Evolutionary conservation across 352 stramenopile species (phyloP).

Genomic region (Aphanomyces stellatus): DNA sequence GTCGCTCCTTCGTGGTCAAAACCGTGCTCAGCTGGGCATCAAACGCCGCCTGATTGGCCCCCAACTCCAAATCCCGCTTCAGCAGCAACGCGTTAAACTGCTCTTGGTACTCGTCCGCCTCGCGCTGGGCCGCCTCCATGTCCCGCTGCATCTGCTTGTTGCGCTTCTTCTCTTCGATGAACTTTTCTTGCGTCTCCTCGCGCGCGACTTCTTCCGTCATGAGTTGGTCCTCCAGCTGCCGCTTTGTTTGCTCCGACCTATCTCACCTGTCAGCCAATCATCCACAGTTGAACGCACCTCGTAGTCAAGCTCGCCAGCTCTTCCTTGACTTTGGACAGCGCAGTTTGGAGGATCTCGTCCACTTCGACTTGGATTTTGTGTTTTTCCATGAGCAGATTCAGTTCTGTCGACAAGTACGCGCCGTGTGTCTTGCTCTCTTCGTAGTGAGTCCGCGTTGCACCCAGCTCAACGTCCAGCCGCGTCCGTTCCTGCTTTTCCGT

Average conservation of each 20-base stretch:
- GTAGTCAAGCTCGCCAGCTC: neutral
- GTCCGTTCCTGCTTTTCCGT: neutral
- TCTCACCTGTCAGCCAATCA: too few species aligned
- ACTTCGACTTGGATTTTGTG: conserved; percentile 1
- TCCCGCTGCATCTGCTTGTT: conserved; percentile 50
- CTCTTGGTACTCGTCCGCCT: neutral
- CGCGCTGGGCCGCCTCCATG: conserved; percentile 29
- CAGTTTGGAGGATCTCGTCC: neutral
- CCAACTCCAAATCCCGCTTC: neutral
- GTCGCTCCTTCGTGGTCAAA: conserved; percentile 28
- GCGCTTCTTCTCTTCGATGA: conserved; percentile 55
- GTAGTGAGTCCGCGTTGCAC: neutral
- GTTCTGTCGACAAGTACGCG: neutral
- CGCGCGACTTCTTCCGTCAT: conserved; percentile 56
- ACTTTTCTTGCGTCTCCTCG: conserved; percentile 68
- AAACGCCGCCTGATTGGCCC: conserved; percentile 13
- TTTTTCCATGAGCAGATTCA: neutral
- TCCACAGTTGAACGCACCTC: too few species aligned
- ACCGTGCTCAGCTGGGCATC: conserved; percentile 30
- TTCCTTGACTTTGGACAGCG: conserved; percentile 3
- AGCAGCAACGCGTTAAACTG: neutral
- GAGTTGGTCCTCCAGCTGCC: conserved; percentile 68
- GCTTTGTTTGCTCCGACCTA: conserved; percentile 57
- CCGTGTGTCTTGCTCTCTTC: neutral
- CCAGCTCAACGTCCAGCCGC: neutral